A percentile compares a stretch with the other conserved stretches of the same genome.
phyloP scores from a whole-genome alignment of 2,329 filamentous ascomycete species.

The Metarhizium guizhouense region DNA sequence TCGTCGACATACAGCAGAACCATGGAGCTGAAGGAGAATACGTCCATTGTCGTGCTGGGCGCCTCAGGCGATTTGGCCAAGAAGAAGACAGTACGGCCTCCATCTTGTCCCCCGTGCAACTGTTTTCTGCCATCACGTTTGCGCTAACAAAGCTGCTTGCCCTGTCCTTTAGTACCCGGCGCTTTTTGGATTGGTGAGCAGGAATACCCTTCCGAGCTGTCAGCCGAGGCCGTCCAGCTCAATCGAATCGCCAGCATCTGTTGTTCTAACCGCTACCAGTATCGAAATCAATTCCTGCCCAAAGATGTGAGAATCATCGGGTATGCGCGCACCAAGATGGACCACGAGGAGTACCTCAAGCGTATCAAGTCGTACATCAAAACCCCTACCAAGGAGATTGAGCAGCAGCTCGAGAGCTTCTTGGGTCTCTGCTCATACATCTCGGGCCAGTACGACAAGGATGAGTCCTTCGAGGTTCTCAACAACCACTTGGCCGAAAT shows the following conservation, averaged over 20 bases:
- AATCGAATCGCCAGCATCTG: background rate
- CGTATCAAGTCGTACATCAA: slow-evolving; percentile 98
- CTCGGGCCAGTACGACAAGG: slow-evolving; percentile 95
- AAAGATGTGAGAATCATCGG: slow-evolving; percentile 95
- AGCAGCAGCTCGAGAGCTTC: slow-evolving; percentile 91
- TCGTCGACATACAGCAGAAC: slow-evolving; percentile 41
- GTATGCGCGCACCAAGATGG: slow-evolving; percentile 99
- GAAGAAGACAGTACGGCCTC: slow-evolving; percentile 84
- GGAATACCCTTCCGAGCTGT: background rate
- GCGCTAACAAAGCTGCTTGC: slow-evolving; percentile 14
- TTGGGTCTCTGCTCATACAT: slow-evolving; percentile 83
- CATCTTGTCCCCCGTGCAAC: slow-evolving; percentile 6
- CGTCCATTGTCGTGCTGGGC: slow-evolving; percentile 89
- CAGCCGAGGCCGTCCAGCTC: background rate
- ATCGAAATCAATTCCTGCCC: slow-evolving; percentile 96
- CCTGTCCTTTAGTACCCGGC: slow-evolving; percentile 67
- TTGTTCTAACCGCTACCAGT: slow-evolving; percentile 41
- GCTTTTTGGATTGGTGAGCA: slow-evolving; percentile 86
- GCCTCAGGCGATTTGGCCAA: slow-evolving; percentile 97
- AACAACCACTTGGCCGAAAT: slow-evolving; percentile 79
- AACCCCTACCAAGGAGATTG: slow-evolving; percentile 92
- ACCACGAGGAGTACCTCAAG: slow-evolving; percentile 88
- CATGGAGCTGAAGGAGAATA: slow-evolving; percentile 97
- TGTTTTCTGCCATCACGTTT: background rate
- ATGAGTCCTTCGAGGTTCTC: slow-evolving; percentile 83